Percentiles rank a stretch among this genome's conserved stretches.
Conservation (phyloP, 176 grass and related monocot genomes). For the Coix lacrymajobi region DNA sequence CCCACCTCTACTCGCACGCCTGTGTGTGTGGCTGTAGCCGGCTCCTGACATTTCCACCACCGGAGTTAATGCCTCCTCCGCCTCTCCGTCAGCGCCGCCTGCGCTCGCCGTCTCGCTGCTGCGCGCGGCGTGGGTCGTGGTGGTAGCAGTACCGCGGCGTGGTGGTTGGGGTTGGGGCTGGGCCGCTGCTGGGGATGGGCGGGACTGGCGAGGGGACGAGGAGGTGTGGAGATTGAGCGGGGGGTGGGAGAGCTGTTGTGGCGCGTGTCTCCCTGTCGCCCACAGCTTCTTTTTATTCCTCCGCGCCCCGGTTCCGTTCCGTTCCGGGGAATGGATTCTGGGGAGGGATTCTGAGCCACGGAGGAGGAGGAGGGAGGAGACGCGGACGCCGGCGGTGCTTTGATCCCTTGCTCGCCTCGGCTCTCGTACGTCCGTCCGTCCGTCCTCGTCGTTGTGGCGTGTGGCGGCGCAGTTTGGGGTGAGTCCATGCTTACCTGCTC, state of each 20-base stretch:
- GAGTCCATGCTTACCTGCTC: background rate
- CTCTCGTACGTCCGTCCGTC: background rate
- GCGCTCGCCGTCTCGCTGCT: background rate
- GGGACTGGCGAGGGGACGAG: background rate
- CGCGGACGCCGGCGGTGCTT: background rate
- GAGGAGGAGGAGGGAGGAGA: background rate
- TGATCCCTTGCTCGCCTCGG: background rate
- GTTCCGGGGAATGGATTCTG: background rate
- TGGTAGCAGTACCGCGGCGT: background rate
- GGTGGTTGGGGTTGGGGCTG: background rate
- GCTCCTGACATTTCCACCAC: background rate
- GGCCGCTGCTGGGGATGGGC: background rate
- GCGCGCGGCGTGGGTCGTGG: background rate
- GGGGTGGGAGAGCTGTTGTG: background rate
- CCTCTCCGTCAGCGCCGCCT: background rate
- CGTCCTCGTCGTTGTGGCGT: background rate
- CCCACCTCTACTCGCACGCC: background rate
- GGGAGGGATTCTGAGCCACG: background rate
- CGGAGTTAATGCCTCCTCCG: background rate
- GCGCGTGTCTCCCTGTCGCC: slow-evolving; percentile 13
- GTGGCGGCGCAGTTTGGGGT: background rate
- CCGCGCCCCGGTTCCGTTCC: background rate
- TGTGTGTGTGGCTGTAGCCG: background rate
- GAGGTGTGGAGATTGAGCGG: background rate
- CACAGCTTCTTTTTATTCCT: background rate